A percentile compares a stretch with the other conserved stretches of the same genome.
Conservation (phyloP, 495 filamentous ascomycete species). For the Parathielavia hyrcaniae region DNA sequence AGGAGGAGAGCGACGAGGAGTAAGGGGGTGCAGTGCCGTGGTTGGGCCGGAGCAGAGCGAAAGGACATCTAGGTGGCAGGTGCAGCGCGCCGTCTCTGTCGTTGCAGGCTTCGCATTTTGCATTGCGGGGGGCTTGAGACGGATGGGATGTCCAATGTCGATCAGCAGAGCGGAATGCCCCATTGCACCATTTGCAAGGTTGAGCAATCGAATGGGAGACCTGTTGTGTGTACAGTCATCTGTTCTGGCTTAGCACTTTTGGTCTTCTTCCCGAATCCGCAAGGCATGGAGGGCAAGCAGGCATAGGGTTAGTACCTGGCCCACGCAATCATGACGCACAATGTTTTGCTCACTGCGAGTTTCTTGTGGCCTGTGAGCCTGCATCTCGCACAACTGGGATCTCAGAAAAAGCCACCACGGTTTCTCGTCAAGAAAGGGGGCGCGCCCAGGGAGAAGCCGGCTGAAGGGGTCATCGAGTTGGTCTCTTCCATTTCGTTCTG, state of each 20-base stretch:
- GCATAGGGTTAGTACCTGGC: too few relatives aligned
- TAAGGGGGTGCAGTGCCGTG: constrained; percentile 15
- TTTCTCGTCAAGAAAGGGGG: not conserved
- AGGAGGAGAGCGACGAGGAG: constrained; percentile 40
- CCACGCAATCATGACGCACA: not conserved
- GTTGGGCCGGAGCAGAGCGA: not conserved
- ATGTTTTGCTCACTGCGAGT: not conserved
- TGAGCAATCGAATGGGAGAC: not conserved
- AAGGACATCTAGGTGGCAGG: not conserved
- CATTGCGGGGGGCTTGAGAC: not conserved
- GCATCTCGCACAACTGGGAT: too few relatives aligned
- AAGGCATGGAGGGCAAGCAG: too few relatives aligned
- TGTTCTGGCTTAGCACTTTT: not conserved
- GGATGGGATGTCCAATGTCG: not conserved
- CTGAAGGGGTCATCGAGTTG: not conserved
- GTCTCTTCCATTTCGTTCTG: not conserved
- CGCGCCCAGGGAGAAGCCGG: not conserved
- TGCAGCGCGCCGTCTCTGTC: not conserved
- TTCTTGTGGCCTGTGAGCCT: too few relatives aligned
- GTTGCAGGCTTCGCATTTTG: not conserved
- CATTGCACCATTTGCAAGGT: too few relatives aligned
- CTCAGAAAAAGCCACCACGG: too few relatives aligned
- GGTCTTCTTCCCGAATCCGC: not conserved
- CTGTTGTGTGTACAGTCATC: not conserved
- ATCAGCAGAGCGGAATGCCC: not conserved